These are phyloP conservation scores for Theobroma grandiflorum DNA, from an alignment of 441 rosid species.

Conservation along the genomic window DNA sequence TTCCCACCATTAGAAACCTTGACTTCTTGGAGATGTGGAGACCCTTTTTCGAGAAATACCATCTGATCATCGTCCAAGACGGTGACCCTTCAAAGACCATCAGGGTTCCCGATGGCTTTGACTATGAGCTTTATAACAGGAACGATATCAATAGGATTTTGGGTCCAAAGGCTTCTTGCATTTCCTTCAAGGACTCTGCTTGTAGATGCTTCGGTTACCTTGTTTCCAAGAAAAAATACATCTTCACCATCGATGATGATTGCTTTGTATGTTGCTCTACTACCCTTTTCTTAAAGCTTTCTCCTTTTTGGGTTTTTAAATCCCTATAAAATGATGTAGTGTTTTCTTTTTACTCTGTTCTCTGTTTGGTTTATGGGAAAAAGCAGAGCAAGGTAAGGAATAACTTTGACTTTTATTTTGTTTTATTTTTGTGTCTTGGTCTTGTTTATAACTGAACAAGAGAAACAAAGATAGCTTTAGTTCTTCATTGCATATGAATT, in stretches of 20 bases:
- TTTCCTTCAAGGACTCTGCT: slow-evolving; percentile 96
- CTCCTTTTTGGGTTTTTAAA: neutral
- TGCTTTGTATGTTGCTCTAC: slow-evolving; percentile 73
- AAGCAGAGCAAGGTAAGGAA: too few species aligned
- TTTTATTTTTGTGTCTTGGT: too few species aligned
- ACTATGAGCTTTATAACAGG: slow-evolving; percentile 89
- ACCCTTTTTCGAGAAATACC: slow-evolving; percentile 92
- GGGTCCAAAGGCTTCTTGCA: slow-evolving; percentile 94
- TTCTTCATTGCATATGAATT: too few species aligned
- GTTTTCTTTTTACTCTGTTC: neutral
- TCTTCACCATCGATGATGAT: slow-evolving; percentile 94
- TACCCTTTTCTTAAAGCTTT: neutral
- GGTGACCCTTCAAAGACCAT: slow-evolving; percentile 89
- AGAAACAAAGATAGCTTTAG: too few species aligned
- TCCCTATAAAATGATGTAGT: neutral
- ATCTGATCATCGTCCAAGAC: slow-evolving; percentile 91
- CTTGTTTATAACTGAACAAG: too few species aligned
- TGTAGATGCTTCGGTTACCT: slow-evolving; percentile 95
- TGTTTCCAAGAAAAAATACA: slow-evolving; percentile 94
- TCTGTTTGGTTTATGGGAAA: neutral
- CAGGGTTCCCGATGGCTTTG: slow-evolving; percentile 84
- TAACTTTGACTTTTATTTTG: too few species aligned
- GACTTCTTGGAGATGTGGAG: slow-evolving; percentile 98
- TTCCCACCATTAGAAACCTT: slow-evolving; percentile 83
- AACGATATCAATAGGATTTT: slow-evolving; percentile 81